Percentiles rank a stretch among this genome's conserved stretches.
phyloP scores from a whole-genome alignment of 768 basidiomycete genomes.

The Clathrus columnatus region DNA sequence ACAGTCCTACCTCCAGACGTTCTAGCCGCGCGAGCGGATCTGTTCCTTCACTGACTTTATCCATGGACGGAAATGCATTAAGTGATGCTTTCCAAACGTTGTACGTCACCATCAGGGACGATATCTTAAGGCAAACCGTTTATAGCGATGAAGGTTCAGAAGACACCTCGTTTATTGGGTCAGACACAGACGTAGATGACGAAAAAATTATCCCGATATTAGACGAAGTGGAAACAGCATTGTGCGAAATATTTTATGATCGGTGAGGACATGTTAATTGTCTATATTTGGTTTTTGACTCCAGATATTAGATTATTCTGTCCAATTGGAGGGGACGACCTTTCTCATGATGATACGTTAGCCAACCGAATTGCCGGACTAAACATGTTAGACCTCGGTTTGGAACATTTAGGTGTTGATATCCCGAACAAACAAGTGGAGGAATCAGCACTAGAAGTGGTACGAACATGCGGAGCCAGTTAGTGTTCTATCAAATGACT shows the following conservation, averaged over 20 bases:
- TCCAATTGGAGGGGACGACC: conserved; percentile 66
- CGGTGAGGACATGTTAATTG: conserved; percentile 36
- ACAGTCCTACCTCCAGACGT: conserved; percentile 27
- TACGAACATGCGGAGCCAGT: conserved; percentile 74
- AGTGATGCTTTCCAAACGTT: conserved; percentile 60
- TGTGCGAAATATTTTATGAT: conserved; percentile 78
- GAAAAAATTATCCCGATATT: conserved; percentile 49
- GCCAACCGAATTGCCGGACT: conserved; percentile 85
- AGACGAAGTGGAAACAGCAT: conserved; percentile 62
- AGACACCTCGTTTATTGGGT: neutral
- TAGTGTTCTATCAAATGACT: conserved; percentile 20
- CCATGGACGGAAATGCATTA: conserved; percentile 34
- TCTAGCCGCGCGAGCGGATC: neutral
- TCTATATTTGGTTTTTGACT: neutral
- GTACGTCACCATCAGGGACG: conserved; percentile 56
- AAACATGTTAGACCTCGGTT: conserved; percentile 79
- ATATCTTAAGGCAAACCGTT: conserved; percentile 30
- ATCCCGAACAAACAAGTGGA: conserved; percentile 42
- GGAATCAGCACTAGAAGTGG: conserved; percentile 49
- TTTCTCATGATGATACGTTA: conserved; percentile 82
- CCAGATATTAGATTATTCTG: conserved; percentile 55
- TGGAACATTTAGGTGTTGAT: conserved; percentile 86
- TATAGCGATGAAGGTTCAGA: conserved; percentile 22
- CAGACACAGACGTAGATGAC: conserved; percentile 24
- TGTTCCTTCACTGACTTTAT: conserved; percentile 5